Evolutionary conservation across 228 moss, liverwort and hornwort species (phyloP), one percentile per base, ranked within the genome.

Genomic region (Sphagnum magellanicum): DNA sequence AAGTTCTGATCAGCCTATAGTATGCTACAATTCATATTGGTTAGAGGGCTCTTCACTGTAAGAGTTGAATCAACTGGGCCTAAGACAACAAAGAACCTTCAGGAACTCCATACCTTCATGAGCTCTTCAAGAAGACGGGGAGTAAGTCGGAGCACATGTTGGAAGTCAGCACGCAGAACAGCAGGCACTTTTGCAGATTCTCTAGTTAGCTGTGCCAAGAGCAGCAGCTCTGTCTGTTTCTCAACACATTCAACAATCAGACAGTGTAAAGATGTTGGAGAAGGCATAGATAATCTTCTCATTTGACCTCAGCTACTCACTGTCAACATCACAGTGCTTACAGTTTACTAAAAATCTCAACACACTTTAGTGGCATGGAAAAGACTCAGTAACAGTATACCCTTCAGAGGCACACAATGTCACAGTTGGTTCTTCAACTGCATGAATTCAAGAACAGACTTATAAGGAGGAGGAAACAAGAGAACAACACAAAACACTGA

Each of bases 71-170:
- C 32, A 32, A 32, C 32, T 32, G 4, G 4, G 50, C 65, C 15
- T 65, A 32, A 67, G 47, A 50, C 60, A 48, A 67, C 60, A 58
- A 51, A 51, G 50, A 59, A 32, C 32, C 32, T 32, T 32, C 32
- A 32, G 3, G 57, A 16, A 48, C 8, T 51, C 61, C 74, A 53
- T 79, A 82, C 91, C 91, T 92, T 98, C 94, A 98, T 98, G 49
- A 98, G 89, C 68, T 98, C 97, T 75, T 97, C 97, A 58, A 97
- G 88, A 71, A 97, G 90, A 63, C 88, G 90, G 69, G 91, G 91
- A 64, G 89, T 88, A 49, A 90, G 79, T 12, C 71, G 81, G 79
- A 93, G 88, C 6, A 93, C 88, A 67, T 91, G 87, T 67, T 83
- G 83, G 78, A 97, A 93, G 72, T 97, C 97, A 8, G 83, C 81